Evolutionary conservation across 2,329 filamentous ascomycete species (phyloP).

Genomic region (Dactylonectria estremocensis): DNA sequence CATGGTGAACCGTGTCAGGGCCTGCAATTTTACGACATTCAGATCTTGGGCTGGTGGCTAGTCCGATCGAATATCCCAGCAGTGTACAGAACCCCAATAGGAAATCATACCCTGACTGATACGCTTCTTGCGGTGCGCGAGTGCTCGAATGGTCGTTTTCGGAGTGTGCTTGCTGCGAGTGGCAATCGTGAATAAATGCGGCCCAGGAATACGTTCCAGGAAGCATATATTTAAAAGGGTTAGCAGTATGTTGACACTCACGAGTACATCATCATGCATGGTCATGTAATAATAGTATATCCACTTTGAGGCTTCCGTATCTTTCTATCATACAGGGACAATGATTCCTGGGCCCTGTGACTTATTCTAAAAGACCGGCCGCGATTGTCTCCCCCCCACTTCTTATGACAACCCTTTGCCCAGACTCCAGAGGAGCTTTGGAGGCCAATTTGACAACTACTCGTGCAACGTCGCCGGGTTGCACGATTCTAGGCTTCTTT

Average conservation of each 20-base stretch:
- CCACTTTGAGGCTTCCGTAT: not conserved
- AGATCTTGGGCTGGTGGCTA: too few relatives aligned
- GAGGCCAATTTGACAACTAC: conserved; percentile 81
- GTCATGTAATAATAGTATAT: not conserved
- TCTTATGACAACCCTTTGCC: conserved; percentile 85
- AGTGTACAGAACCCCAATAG: too few relatives aligned
- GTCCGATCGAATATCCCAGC: too few relatives aligned
- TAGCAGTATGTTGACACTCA: not conserved
- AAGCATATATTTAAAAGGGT: not conserved
- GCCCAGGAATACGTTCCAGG: too few relatives aligned
- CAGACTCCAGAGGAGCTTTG: conserved; percentile 84
- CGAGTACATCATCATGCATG: not conserved
- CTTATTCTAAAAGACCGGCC: conserved; percentile 85
- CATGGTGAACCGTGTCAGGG: too few relatives aligned
- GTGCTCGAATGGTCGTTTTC: too few relatives aligned
- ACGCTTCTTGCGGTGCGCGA: too few relatives aligned
- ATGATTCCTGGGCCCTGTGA: not conserved
- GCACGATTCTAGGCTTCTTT: conserved; percentile 88
- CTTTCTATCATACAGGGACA: not conserved
- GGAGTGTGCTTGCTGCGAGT: too few relatives aligned
- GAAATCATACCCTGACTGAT: too few relatives aligned
- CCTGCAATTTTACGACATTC: too few relatives aligned
- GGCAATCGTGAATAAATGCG: too few relatives aligned
- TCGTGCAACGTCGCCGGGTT: conserved; percentile 83
- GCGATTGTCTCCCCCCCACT: conserved; percentile 88